Conservation (phyloP, 768 basidiomycete species). For the Macrolepiota albuminosa region DNA sequence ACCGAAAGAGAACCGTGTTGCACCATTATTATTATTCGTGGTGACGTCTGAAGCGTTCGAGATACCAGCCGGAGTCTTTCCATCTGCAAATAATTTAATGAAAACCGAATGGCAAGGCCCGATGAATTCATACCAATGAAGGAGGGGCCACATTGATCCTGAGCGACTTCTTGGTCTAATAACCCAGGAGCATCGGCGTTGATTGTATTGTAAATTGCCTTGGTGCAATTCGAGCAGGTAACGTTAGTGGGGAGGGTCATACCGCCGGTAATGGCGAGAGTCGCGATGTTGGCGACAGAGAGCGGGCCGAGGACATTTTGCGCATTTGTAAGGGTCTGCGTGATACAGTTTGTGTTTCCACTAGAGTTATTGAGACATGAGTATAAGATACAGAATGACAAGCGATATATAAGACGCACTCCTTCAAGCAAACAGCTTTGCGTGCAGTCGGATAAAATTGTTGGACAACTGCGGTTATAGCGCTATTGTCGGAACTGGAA, state of each 20-base stretch:
- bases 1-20: background rate
- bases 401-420: constrained; percentile 39
- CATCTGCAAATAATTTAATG: constrained; percentile 3
- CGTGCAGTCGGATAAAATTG: constrained; percentile 52
- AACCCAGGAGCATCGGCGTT: constrained; percentile 31
- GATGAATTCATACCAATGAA: constrained; percentile 42
- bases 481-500: constrained; percentile 5
- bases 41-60: constrained; percentile 1
- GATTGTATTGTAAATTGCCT: constrained; percentile 45
- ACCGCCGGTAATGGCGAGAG: constrained; percentile 11
- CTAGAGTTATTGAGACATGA: constrained; percentile 14
- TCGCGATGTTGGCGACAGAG: constrained; percentile 25
- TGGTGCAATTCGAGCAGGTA: constrained; percentile 49
- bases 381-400: background rate
- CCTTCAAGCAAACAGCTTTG: constrained; percentile 54
- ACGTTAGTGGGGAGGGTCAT: constrained; percentile 29
- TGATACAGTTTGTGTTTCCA: constrained; percentile 44
- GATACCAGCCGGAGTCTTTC: constrained; percentile 7
- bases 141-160: constrained; percentile 41
- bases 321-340: constrained; percentile 50
- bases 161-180: constrained; percentile 20
- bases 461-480: constrained; percentile 38
- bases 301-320: constrained; percentile 37
- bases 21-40: background rate
- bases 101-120: background rate